Evolutionary conservation across 1,139 yeast genomes (phyloP).

Genomic region (Pneumocystis jirovecii): DNA sequence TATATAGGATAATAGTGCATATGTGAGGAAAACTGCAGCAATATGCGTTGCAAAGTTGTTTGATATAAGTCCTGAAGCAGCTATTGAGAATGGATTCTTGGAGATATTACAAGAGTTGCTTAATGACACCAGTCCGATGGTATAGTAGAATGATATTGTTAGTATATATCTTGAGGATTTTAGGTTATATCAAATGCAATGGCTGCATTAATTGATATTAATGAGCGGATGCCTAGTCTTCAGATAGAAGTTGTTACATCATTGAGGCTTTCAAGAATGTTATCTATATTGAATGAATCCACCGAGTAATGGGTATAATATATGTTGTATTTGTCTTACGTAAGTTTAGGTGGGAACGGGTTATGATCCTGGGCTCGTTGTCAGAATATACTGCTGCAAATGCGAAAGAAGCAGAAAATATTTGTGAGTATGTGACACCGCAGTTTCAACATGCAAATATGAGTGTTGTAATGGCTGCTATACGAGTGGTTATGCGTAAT

Average conservation of each 20-base stretch:
- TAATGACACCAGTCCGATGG: conserved; percentile 90
- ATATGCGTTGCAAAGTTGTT: conserved; percentile 91
- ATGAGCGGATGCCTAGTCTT: conserved; percentile 47
- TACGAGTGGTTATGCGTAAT: conserved; percentile 68
- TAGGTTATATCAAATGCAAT: conserved; percentile 67
- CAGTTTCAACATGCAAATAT: conserved; percentile 97
- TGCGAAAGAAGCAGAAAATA: conserved; percentile 60
- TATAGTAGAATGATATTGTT: conserved; percentile 21
- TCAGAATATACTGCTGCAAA: conserved; percentile 49
- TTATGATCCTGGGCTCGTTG: conserved; percentile 70
- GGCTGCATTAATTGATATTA: conserved; percentile 69
- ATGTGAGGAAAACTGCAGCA: conserved; percentile 94
- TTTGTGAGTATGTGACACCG: conserved; percentile 81
- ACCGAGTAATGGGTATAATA: conserved; percentile 39
- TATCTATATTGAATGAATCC: conserved; percentile 83
- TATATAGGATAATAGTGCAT: conserved; percentile 69
- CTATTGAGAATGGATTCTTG: conserved; percentile 77
- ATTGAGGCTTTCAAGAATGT: conserved; percentile 44
- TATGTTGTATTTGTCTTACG: neutral
- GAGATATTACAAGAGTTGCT: conserved; percentile 53
- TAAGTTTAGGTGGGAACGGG: conserved; percentile 62
- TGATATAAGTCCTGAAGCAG: conserved; percentile 66
- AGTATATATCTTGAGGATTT: neutral
- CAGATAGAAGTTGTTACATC: conserved; percentile 31
- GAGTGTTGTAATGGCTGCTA: conserved; percentile 77